Evolutionary conservation across 1,139 yeast species (phyloP).

Genomic region (Blastobotrys arbuscula): DNA sequence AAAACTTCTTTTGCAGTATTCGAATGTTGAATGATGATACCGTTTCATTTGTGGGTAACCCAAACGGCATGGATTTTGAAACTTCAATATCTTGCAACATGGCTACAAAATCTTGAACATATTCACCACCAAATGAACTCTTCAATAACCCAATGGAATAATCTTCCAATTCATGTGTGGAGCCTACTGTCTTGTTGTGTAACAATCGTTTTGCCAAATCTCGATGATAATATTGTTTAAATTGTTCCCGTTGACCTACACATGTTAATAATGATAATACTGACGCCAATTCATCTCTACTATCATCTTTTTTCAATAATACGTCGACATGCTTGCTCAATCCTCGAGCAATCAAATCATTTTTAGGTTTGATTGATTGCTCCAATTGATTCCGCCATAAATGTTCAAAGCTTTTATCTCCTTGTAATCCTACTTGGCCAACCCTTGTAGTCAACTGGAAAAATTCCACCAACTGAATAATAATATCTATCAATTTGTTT

Average conservation of each 20-base stretch:
- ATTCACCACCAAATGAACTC: constrained; percentile 33
- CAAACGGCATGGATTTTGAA: no score
- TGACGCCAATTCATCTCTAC: background rate
- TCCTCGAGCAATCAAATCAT: constrained; percentile 25
- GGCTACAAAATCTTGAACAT: constrained; percentile 29
- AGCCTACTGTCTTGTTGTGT: constrained; percentile 26
- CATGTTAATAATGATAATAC: constrained; percentile 4
- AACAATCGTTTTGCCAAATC: constrained; percentile 37
- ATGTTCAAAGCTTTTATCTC: constrained; percentile 8
- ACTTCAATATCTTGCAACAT: constrained; percentile 36
- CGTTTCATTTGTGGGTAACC: constrained; percentile 20
- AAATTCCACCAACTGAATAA: constrained; percentile 8
- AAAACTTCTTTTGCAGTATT: constrained; percentile 29
- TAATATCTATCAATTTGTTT: constrained; percentile 4
- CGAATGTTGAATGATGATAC: constrained; percentile 26
- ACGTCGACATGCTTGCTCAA: constrained; percentile 33
- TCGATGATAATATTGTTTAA: constrained; percentile 34
- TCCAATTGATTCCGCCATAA: constrained; percentile 23
- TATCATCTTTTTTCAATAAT: constrained; percentile 23
- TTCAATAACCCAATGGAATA: constrained; percentile 27
- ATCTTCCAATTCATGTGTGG: constrained; percentile 27
- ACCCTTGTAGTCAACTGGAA: constrained; percentile 2
- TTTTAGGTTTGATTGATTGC: constrained; percentile 24
- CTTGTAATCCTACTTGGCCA: constrained; percentile 3
- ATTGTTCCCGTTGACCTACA: constrained; percentile 32